These are phyloP conservation scores for Lactarius evosmus DNA, from an alignment of 768 basidiomycete genomes.

Conservation along the genomic window DNA sequence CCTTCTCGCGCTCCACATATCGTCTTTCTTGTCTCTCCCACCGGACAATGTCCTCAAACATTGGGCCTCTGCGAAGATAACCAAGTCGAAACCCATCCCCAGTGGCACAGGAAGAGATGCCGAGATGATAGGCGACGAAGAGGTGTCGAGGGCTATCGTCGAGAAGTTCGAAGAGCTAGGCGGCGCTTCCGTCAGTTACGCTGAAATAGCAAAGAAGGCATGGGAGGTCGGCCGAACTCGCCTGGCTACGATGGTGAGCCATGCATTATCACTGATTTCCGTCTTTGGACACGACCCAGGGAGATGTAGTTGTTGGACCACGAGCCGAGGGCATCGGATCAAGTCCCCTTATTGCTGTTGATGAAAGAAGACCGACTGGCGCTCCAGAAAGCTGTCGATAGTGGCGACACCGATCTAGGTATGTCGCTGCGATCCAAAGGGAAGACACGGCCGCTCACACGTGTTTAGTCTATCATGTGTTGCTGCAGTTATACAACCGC, in stretches of 20 bases:
- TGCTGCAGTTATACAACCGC: conserved; percentile 81
- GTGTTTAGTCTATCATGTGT: conserved; percentile 81
- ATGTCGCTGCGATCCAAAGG: conserved; percentile 24
- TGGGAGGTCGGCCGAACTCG: conserved; percentile 83
- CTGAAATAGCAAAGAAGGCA: conserved; percentile 89
- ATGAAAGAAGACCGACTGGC: conserved; percentile 96
- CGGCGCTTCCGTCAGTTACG: conserved; percentile 79
- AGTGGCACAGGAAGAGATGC: conserved; percentile 51
- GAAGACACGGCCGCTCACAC: not conserved
- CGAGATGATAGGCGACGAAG: conserved; percentile 67
- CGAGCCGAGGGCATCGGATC: conserved; percentile 83
- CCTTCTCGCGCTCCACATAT: conserved; percentile 87
- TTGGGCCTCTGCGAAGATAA: conserved; percentile 94
- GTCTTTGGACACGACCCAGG: conserved; percentile 1
- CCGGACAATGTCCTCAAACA: conserved; percentile 88
- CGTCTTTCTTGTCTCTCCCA: conserved; percentile 75
- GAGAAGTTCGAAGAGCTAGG: conserved; percentile 86
- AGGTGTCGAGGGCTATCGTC: conserved; percentile 78
- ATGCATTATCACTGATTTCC: not conserved
- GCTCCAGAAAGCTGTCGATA: conserved; percentile 84
- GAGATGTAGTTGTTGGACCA: conserved; percentile 75
- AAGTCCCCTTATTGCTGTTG: conserved; percentile 85
- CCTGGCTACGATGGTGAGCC: conserved; percentile 75
- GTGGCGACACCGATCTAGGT: conserved; percentile 95
- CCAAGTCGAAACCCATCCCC: conserved; percentile 59